These are phyloP conservation scores for Pyrenula massariospora DNA, from an alignment of 495 filamentous ascomycete genomes.

Conservation along the genomic window DNA sequence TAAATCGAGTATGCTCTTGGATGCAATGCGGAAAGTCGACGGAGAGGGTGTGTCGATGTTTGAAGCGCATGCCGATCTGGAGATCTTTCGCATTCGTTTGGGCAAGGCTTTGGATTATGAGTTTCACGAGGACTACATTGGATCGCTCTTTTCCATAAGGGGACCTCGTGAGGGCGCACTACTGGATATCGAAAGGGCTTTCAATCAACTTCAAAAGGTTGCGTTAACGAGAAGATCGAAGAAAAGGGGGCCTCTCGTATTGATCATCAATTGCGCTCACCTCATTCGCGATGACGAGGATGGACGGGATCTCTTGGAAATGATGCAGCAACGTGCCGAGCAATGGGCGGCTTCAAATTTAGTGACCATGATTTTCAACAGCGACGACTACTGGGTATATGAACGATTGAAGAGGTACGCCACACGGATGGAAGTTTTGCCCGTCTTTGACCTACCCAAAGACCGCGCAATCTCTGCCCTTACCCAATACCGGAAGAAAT, in stretches of 20 bases:
- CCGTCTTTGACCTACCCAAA: slow-evolving; percentile 71
- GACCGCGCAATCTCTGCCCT: slow-evolving; percentile 63
- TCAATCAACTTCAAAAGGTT: slow-evolving; percentile 97
- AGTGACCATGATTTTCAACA: slow-evolving; percentile 83
- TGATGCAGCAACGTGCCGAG: slow-evolving; percentile 91
- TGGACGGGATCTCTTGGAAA: slow-evolving; percentile 80
- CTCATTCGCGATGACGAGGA: slow-evolving; percentile 82
- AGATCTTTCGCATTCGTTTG: slow-evolving; percentile 85
- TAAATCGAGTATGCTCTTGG: slow-evolving; percentile 89
- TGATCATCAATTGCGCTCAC: slow-evolving; percentile 89
- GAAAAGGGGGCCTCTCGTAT: slow-evolving; percentile 53
- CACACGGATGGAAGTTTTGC: slow-evolving; percentile 82
- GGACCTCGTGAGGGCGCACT: slow-evolving; percentile 86
- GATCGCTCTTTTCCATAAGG: slow-evolving; percentile 84
- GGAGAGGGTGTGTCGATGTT: slow-evolving; percentile 85
- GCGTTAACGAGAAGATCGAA: slow-evolving; percentile 54
- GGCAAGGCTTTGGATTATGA: slow-evolving; percentile 93
- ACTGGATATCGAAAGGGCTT: slow-evolving; percentile 86
- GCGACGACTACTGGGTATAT: slow-evolving; percentile 97
- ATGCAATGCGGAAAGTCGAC: slow-evolving; percentile 83
- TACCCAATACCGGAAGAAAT: slow-evolving; percentile 58
- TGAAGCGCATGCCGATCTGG: slow-evolving; percentile 87
- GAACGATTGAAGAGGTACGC: slow-evolving; percentile 83
- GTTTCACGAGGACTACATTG: slow-evolving; percentile 79
- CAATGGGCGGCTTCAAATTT: slow-evolving; percentile 87